Base-by-base conservation (phyloP, 2,329 filamentous ascomycete species). In the Colletotrichum trifolii region DNA sequence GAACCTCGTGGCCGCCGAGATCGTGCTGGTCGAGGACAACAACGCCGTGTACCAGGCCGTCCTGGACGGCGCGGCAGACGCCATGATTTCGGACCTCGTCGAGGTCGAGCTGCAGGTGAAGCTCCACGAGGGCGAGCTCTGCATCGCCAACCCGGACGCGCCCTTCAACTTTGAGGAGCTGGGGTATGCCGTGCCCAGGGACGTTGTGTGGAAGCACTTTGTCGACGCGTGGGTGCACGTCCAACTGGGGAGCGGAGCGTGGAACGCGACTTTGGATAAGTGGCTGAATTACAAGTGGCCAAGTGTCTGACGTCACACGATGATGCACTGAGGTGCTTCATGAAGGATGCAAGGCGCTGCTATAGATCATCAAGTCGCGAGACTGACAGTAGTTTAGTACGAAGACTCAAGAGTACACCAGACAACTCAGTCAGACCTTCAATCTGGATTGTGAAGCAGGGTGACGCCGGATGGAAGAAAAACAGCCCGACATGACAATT, bases 281-380 rank as follows among this genome's bases (percentile, higher is more conserved):
- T 67, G 65, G 65, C 25, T 67, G 61, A n/a, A 50, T 33, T 67
- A 67, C 55, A 61, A 65, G 34, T 67, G 65, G 65, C 65, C 65
- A 11, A 50, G 42, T 15, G 57, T 64, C 1, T 64, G 13, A 39
- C 9, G 6, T 2, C 3, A 11, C 8, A 15, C 45, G 7, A 36
- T 13, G 1, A 52, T 33, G 38, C 12, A 53, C 15, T 8, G 38
- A 10, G 7, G 12, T 25, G 4, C 4, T 25, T 25, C 4, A 25
- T 25, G 25, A 25, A 25, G 1, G 25, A 25, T 25, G 25, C 3
- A 25, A 25, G 25, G 4, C 25, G 25, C 4, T 25, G 25, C 25
- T 25, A 1, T 25, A 25, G 25, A 25, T 25, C 3, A 25, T 25
- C 25, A 25, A 4, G 25, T 25, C 25, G 25, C 25, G 25, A 25